Base-by-base conservation (phyloP, 2,329 filamentous ascomycete genomes). In the Colletotrichum sp. region DNA sequence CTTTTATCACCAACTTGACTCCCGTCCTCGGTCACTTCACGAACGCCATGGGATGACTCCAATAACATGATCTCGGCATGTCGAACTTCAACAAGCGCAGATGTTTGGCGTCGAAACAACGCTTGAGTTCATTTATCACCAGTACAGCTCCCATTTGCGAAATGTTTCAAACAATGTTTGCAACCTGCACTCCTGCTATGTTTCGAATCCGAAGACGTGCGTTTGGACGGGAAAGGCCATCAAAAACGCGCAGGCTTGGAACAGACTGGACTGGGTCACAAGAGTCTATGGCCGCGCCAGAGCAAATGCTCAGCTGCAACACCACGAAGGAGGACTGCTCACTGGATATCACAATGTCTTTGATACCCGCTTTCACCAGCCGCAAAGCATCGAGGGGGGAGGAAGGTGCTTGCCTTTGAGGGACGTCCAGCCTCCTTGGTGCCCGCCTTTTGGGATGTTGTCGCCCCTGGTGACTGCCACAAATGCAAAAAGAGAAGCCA, bases 371-470 rank as follows among this genome's bases (percentile, higher is more conserved):
- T 30, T 57, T 67, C 61, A 67, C 63, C 14, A 63, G n/a, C 61
- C n/a, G 39, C 69, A 68, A 67, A 32, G 39, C 36, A 72, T 63
- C 30, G 12, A 26, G n/a, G 26, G 18, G 21, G 14, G 63, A 72
- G 69, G 39, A 39, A 43, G 55, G 36, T 55, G 63, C 63, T 63
- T n/a, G 14, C 57, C 72, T 72, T 72, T 72, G 28, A 75, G 36
- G 68, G 9, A 14, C 32, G 6, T 36, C 10, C 5, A 28, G 9
- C 18, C 30, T 12, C 69, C 24, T 28, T 18, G 7, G 36, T 68
- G 36, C 72, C n/a, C 61, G n/a, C 14, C n/a, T 18, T 36, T 30
- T n/a, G 24, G 21, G 72, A 57, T n/a, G 13, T 6, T 72, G 55
- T 55, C 10, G 18, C 43, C 61, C 32, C 39, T 61, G 34, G 69